A percentile compares a stretch with the other conserved stretches of the same genome.
Conservation (phyloP, 139 green algal species). For the Edaphochlamys debaryana region DNA sequence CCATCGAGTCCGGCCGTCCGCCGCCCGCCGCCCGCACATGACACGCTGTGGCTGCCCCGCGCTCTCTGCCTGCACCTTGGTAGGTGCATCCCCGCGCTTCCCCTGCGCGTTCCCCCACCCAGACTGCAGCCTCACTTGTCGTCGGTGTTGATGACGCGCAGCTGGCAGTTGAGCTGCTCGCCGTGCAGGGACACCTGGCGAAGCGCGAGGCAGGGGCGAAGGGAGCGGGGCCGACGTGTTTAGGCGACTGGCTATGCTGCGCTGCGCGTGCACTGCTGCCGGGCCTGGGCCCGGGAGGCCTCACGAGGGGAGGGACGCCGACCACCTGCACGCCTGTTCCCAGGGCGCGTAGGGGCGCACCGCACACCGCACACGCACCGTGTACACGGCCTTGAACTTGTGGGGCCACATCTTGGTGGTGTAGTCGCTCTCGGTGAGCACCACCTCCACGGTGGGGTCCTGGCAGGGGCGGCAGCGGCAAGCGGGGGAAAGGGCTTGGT, state of each 20-base stretch:
- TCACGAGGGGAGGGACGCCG: no score
- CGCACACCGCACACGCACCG: not conserved
- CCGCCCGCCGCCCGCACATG: no score
- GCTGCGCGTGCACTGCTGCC: no score
- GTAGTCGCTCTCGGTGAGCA: slow-evolving; percentile 90
- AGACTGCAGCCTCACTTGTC: not conserved
- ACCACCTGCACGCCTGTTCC: no score
- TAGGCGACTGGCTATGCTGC: no score
- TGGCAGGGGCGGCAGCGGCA: not conserved
- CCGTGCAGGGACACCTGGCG: slow-evolving; percentile 79
- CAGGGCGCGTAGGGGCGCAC: not conserved
- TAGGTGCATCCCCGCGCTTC: no score
- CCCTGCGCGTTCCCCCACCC: no score
- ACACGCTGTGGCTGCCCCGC: no score
- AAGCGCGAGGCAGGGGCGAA: not conserved
- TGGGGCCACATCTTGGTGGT: slow-evolving; percentile 90
- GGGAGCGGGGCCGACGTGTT: no score
- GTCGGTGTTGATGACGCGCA: slow-evolving; percentile 90
- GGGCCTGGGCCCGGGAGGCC: not conserved
- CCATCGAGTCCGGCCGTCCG: no score
- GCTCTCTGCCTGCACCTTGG: no score
- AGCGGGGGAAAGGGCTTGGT: no score
- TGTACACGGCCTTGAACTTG: slow-evolving; percentile 82
- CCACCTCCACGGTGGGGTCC: slow-evolving; percentile 85
- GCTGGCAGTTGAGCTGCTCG: slow-evolving; percentile 81